phyloP scores from a whole-genome alignment of 768 basidiomycete species.

The Tylopilus plumbeoviolaceoides region DNA sequence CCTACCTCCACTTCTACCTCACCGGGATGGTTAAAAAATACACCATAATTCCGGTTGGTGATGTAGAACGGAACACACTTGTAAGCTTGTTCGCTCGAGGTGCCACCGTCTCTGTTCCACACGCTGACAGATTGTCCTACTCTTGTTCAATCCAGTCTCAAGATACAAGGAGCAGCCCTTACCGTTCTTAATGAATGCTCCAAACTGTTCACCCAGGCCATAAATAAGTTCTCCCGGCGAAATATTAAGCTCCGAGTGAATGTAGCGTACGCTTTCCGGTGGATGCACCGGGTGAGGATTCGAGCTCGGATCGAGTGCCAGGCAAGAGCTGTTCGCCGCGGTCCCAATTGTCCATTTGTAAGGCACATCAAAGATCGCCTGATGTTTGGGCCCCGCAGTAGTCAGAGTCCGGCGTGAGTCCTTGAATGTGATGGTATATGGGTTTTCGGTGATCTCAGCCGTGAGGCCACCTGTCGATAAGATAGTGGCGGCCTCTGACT shows the following conservation, averaged over 20 bases:
- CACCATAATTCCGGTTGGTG: slow-evolving; percentile 66
- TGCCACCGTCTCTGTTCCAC: slow-evolving; percentile 71
- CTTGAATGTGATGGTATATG: slow-evolving; percentile 61
- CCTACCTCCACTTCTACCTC: slow-evolving; percentile 75
- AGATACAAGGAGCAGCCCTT: slow-evolving; percentile 25
- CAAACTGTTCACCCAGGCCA: slow-evolving; percentile 73
- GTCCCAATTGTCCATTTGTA: slow-evolving; percentile 47
- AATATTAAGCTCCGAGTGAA: slow-evolving; percentile 49
- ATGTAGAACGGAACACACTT: slow-evolving; percentile 69
- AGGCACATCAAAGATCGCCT: slow-evolving; percentile 53
- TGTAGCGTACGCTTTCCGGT: slow-evolving; percentile 33
- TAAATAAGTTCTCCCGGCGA: slow-evolving; percentile 71
- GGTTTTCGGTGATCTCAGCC: slow-evolving; percentile 54
- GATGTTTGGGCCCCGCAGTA: slow-evolving; percentile 49
- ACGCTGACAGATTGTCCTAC: slow-evolving; percentile 54
- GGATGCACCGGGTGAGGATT: slow-evolving; percentile 47
- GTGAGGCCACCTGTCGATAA: slow-evolving; percentile 22
- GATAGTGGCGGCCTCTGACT: slow-evolving; percentile 12
- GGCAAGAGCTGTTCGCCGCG: slow-evolving; percentile 52
- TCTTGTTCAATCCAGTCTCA: slow-evolving; percentile 9
- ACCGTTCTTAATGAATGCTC: slow-evolving; percentile 74
- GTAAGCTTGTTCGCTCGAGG: slow-evolving; percentile 63
- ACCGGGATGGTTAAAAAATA: slow-evolving; percentile 73
- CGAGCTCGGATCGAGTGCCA: slow-evolving; percentile 53
- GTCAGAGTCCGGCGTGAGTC: slow-evolving; percentile 29